These are phyloP conservation scores for Termitomyces sp. DNA, from an alignment of 768 basidiomycete genomes.

Conservation along the genomic window DNA sequence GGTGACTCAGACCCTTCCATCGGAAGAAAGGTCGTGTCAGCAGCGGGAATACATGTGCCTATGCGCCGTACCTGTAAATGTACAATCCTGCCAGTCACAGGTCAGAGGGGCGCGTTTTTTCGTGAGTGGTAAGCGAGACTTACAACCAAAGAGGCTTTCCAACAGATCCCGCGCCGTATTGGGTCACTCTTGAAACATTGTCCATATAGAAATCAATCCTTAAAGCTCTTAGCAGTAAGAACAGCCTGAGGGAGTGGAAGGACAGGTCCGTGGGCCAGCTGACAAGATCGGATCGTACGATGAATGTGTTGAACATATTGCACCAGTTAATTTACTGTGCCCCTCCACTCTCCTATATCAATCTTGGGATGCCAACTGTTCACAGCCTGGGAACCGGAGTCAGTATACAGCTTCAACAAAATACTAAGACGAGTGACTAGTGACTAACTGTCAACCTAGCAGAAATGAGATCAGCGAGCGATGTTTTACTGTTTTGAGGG, in stretches of 20 bases:
- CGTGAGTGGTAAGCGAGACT: constrained; percentile 11
- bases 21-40: too few relatives aligned
- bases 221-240: constrained; percentile 31
- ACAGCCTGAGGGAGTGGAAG: constrained; percentile 38
- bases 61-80: constrained; percentile 29
- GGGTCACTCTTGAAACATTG: constrained; percentile 27
- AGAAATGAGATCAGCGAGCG: not conserved
- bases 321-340: constrained; percentile 37
- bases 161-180: constrained; percentile 35
- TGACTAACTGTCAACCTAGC: constrained; percentile 25
- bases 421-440: not conserved
- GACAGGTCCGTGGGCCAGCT: constrained; percentile 37
- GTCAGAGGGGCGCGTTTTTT: not conserved
- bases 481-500: not conserved
- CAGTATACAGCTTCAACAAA: not conserved
- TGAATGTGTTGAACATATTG: constrained; percentile 40
- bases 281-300: constrained; percentile 34
- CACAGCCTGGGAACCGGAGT: constrained; percentile 33
- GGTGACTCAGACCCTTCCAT: too few relatives aligned
- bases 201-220: constrained; percentile 39
- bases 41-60: not conserved
- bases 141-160: constrained; percentile 37
- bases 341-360: constrained; percentile 43
- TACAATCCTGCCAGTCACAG: constrained; percentile 26
- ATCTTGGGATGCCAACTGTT: constrained; percentile 37